These are phyloP conservation scores for Barnettozyma vustinii DNA, from an alignment of 805 yeast genomes.

Conservation along the genomic window DNA sequence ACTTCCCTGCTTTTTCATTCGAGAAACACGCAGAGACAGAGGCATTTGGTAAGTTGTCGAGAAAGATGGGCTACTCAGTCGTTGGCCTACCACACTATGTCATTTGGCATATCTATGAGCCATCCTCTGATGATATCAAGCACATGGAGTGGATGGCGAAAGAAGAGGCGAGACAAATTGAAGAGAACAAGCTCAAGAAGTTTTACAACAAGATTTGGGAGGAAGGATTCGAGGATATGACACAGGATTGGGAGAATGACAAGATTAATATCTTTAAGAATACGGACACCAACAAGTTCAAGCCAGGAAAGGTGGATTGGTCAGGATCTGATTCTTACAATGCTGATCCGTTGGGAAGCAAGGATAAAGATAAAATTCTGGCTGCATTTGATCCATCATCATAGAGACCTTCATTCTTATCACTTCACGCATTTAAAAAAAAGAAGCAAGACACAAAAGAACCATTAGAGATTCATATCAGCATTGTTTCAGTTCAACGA, in stretches of 20 bases:
- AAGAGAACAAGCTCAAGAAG: constrained; percentile 56
- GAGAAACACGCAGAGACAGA: constrained; percentile 97
- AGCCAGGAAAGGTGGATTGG: constrained; percentile 65
- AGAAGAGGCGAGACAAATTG: constrained; percentile 63
- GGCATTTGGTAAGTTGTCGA: constrained; percentile 89
- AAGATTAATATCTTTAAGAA: constrained; percentile 69
- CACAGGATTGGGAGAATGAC: constrained; percentile 69
- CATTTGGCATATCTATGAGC: constrained; percentile 96
- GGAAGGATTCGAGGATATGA: constrained; percentile 75
- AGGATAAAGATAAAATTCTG: constrained; percentile 24
- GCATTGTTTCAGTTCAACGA: background rate
- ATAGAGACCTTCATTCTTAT: background rate
- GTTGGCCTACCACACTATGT: constrained; percentile 92
- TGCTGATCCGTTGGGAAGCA: constrained; percentile 17
- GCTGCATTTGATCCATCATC: constrained; percentile 27
- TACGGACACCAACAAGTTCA: constrained; percentile 51
- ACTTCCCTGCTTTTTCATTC: constrained; percentile 95
- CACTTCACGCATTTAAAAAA: background rate
- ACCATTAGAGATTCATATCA: background rate
- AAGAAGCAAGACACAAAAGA: background rate
- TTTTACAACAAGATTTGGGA: constrained; percentile 70
- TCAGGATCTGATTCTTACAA: constrained; percentile 44
- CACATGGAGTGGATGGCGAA: constrained; percentile 90
- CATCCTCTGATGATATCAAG: constrained; percentile 83
- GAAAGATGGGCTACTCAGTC: constrained; percentile 83